Base-by-base conservation (phyloP, 371 early-diverging fungal genomes). In the Rhizomucor pusillus region DNA sequence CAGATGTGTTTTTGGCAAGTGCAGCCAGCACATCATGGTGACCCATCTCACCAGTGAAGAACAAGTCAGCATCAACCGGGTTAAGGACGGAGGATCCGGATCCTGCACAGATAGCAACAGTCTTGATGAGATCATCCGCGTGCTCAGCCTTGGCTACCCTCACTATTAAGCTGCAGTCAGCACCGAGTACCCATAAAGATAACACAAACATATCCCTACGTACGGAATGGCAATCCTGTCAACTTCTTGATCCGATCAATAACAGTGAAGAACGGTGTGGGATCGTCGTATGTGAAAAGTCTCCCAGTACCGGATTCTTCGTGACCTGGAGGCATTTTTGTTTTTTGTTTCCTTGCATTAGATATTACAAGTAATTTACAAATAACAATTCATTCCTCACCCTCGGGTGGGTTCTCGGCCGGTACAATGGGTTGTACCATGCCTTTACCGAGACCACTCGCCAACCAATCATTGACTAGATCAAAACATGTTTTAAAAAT, bases 91-190 rank as follows among this genome's bases (percentile, higher is more conserved):
- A 83, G 14, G 77, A 69, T 0, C 90, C 97, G 1, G 96, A 94
- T 14, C 97, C 98, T 4, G 97, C 97, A 69, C 98, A 98, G 41
- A 97, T 91, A 13, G 93, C 97, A 5, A 98, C 86, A 0, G 86
- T 86, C 35, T 73, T 61, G 43, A 95, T 85, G 22, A 81, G 53
- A n/a, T 65, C 61, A 65, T 59, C 59, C 43, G 87, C 85, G 39
- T 66, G 53, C 23, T 74, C 60, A 5, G 86, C 75, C 5, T 84
- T 82, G 14, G 92, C 93, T 13, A 90, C 87, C 47, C 94, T 86
- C 34, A 90, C 88, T 88, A n/a, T 10, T 2, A 50, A 16, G 5
- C 14, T 35, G 20, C 9, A n/a, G 20, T 34, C 34, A 37, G 14
- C 14, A 49, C 1, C 9, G 3, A 37, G n/a, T 11, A n/a, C 10